Evolutionary conservation across 2,329 filamentous ascomycete species (phyloP), one percentile per base, ranked within the genome.

Genomic region (Pseudogymnoascus sp.): DNA sequence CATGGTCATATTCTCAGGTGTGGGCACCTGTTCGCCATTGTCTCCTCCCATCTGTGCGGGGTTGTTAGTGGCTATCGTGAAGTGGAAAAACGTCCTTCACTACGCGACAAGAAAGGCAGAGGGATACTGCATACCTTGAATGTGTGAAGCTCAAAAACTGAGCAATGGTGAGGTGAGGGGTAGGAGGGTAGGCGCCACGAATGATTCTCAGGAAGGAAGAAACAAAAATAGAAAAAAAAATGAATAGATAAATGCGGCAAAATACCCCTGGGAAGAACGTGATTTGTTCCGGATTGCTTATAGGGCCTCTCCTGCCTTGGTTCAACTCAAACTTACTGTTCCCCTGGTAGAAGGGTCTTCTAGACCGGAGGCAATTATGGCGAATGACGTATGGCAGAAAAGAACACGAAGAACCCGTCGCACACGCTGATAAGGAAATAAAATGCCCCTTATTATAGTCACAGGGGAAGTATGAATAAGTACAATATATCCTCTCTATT

Each of bases 1-100:
- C 74, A 90, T 82, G 60, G 84, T 81, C 70, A 75, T 75, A 65
- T 82, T 82, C 68, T 80, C 76, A 12, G 75, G 72, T 1, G 77
- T 73, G 17, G 70, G 69, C 38, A 67, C 66, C 27, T 71, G 66
- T 38, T 68, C 66, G 66, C 44, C 15, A 35, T 61, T 61, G 15
- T 51, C 60, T 58, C 15, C 60, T 31, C 60, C 60, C 60, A 61
- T 61, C 42, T 61, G 21, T 44, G 15, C n/a, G 3, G 27, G 25
- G 7, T 21, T 61, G 12, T 61, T 15, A 25, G 42, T 9, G 4
- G 15, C 12, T 2, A 44, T 13, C 7, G 48, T 5, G 2, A 35
- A 1, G 29, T 21, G 9, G 5, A 33, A 7, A 1, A 17, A 4
- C n/a, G 9, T 4, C 27, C 6, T 2, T 55, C 8, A 15, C 27